Percentiles rank a stretch among this genome's conserved stretches.
phyloP scores from a whole-genome alignment of 2,329 filamentous ascomycete species.

The Fusarium verticillioides region DNA sequence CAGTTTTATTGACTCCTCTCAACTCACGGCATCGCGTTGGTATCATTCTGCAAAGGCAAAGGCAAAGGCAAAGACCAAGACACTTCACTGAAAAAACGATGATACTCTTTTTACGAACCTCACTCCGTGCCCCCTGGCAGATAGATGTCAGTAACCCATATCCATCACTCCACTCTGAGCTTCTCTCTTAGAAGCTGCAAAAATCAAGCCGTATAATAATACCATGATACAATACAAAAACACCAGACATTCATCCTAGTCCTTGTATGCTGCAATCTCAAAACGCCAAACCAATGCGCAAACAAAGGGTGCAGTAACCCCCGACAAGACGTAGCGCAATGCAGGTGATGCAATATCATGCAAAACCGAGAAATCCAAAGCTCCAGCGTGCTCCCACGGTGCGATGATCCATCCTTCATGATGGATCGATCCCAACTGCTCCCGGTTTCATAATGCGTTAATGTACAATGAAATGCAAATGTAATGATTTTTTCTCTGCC shows the following conservation, averaged over 20 bases:
- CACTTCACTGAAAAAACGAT: constrained; percentile 28
- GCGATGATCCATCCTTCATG: constrained; percentile 35
- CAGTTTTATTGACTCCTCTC: constrained; percentile 8
- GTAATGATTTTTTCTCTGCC: constrained; percentile 11
- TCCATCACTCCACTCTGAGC: constrained; percentile 27
- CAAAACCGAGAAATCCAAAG: constrained; percentile 38
- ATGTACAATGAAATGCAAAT: constrained; percentile 41
- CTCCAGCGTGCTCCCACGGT: constrained; percentile 37
- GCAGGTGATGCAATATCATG: constrained; percentile 33
- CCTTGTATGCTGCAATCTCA: constrained; percentile 31
- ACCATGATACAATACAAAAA: constrained; percentile 36
- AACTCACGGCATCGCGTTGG: background rate
- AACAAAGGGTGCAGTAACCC: constrained; percentile 10
- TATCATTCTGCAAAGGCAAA: constrained; percentile 5
- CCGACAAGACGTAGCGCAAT: constrained; percentile 19
- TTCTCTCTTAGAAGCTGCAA: constrained; percentile 22
- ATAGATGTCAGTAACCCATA: constrained; percentile 22
- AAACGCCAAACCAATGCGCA: constrained; percentile 38
- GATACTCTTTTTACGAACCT: constrained; percentile 40
- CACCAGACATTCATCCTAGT: constrained; percentile 31
- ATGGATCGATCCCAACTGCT: constrained; percentile 25
- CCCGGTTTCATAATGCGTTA: constrained; percentile 44
- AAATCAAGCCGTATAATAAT: constrained; percentile 27
- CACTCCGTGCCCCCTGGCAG: constrained; percentile 33
- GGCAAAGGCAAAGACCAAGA: background rate